Base-by-base conservation (phyloP, 2,329 filamentous ascomycete genomes). In the Parasarocladium wereldwijsianum region DNA sequence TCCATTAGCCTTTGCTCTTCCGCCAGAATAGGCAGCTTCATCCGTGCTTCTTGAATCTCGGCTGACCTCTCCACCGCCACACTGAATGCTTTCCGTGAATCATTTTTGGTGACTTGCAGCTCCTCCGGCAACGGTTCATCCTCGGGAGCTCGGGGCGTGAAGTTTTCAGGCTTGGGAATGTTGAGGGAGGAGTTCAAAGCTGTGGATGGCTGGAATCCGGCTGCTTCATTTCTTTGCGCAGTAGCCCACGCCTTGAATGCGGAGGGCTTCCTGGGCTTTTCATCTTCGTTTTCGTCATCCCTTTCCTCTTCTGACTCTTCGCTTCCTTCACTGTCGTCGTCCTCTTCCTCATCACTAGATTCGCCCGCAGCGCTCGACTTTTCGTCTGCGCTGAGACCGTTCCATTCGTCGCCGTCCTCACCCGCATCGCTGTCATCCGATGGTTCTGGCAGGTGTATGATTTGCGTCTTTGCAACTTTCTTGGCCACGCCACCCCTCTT, bases 1-100 rank as follows among this genome's bases (percentile, higher is more conserved):
- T 98, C 90, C 86, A 98, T 96, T 17, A 98, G 86, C 44, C 79
- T 85, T 48, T 98, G 90, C 52, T 98, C 90, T 50, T 96, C 86
- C 2, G 82, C 82, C 2, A 96, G 84, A 1, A 98, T 82, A 0
- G 90, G 90, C 11, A 98, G 64, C 33, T 80, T 72, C 26, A 92
- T 52, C 9, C 90, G 74, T 8, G 76, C 71, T 27, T 76, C 69
- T 48, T 94, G 83, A 14, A 96, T 79, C 12, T 79, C 76, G 5
- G 74, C 57, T 1, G 69, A 58, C 34, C 90, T 71, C 22, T 69
- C 58, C 3, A 94, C 75, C 2, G 69, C 52, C 2, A 94, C 76
- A 36, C 75, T 78, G 47, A 74, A 86, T 1, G 78, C 79, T 45
- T 86, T 87, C 36, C 85, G 66, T 21, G 64, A 62, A 3, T 58